Evolutionary conservation across 257 asterid genomes (phyloP), one percentile per base, ranked within the genome.

Genomic region (Nicotiana noctiflora): DNA sequence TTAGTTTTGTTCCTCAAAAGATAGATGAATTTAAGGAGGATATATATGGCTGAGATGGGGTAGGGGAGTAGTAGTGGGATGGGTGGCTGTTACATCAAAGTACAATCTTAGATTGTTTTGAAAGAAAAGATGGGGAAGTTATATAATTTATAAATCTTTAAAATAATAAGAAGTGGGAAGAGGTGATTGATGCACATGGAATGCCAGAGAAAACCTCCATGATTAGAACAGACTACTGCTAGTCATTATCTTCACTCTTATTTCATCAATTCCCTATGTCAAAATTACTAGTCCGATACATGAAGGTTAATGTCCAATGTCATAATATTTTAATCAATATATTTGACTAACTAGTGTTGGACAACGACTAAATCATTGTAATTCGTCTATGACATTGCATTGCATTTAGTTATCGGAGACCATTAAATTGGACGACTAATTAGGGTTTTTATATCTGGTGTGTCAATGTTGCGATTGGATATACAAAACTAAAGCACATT

Each of bases 111-210:
- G 90, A 89, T 86, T 87, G 88, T 85, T 86, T 59, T 55, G 67
- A 84, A 84, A 80, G 80, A 77, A 68, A 66, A 81, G 78, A 75
- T 32, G 80, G 62, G 34, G 79, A 53, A 84, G 78, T 81, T 77
- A 65, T n/a, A 72, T 46, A 23, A 6, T 68, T 40, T 68, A 19
- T 56, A 9, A 10, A 6, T 67, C 1, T 10, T 53, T 37, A 44
- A 77, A 86, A 89, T 82, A 88, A 87, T 85, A 84, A 77, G 87
- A 86, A 80, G 97, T 88, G 89, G 93, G 92, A 56, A 17, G 83
- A 82, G 83, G 76, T 79, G 83, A 90, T 74, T 82, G 93, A 86
- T 46, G 97, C 98, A 93, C 98, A 92, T 93, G 98, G 91, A 92
- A 88, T 90, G 97, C 90, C 96, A 92, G 97, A 87, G 77, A 85